These are phyloP conservation scores for Amborella trichopoda DNA, from an alignment of 164 flowering plant genomes.

Conservation along the genomic window DNA sequence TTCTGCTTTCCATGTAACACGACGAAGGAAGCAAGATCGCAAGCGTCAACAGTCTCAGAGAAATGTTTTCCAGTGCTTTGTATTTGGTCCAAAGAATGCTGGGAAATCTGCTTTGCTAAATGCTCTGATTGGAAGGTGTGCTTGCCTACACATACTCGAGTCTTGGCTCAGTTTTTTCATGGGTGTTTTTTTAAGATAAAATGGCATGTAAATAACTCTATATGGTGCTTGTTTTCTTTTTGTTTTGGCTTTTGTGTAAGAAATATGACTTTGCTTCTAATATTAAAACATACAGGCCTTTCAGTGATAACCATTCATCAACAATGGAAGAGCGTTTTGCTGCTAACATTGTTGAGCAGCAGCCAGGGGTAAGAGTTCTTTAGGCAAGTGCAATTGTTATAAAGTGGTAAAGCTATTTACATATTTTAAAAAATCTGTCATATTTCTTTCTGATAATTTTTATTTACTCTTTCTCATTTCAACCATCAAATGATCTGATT, in stretches of 20 bases:
- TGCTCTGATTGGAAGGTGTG: slow-evolving; percentile 79
- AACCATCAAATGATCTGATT: no score
- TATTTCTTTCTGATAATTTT: not conserved
- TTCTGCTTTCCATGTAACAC: slow-evolving; percentile 63
- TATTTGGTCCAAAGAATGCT: slow-evolving; percentile 81
- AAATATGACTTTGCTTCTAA: not conserved
- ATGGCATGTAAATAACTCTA: not conserved
- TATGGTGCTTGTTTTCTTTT: not conserved
- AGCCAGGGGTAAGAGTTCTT: slow-evolving; percentile 24
- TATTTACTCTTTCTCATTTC: no score
- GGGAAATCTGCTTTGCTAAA: slow-evolving; percentile 80
- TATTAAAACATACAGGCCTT: slow-evolving; percentile 39
- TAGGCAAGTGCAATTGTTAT: not conserved
- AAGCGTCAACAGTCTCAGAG: slow-evolving; percentile 77
- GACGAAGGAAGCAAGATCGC: slow-evolving; percentile 64
- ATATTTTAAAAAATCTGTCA: not conserved
- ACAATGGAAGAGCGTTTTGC: slow-evolving; percentile 59
- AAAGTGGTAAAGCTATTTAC: not conserved
- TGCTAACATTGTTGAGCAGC: slow-evolving; percentile 60
- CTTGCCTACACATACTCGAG: not conserved
- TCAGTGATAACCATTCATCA: slow-evolving; percentile 31
- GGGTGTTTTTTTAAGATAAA: not conserved
- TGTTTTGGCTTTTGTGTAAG: not conserved
- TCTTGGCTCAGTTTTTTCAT: not conserved
- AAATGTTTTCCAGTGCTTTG: slow-evolving; percentile 89